Conservation (phyloP, 495 filamentous ascomycete genomes). For the Hypomontagnella monticulosa region DNA sequence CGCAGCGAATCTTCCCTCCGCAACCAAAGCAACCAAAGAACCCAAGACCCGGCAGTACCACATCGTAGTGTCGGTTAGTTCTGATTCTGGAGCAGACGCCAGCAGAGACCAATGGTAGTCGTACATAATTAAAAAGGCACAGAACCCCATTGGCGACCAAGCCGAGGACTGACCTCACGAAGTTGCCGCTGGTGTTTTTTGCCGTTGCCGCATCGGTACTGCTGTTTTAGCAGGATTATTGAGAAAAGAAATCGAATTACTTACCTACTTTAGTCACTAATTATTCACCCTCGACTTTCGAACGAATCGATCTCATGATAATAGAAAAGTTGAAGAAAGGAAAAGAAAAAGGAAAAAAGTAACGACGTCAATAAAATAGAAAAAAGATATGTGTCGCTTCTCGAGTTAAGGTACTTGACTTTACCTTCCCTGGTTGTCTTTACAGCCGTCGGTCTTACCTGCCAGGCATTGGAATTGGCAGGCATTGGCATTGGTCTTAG, state of each 20-base stretch:
- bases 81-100: conserved; percentile 17
- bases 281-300: background rate
- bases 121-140: conserved; percentile 41
- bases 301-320: background rate
- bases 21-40: conserved; percentile 23
- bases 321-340: conserved; percentile 9
- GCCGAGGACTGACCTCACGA: conserved; percentile 28
- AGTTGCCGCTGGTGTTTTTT: conserved; percentile 8
- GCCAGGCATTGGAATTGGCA: too few species aligned
- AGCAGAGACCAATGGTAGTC: conserved; percentile 11
- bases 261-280: background rate
- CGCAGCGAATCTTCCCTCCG: conserved; percentile 39
- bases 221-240: background rate
- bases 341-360: conserved; percentile 13
- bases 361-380: too few species aligned
- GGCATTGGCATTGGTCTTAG: too few species aligned
- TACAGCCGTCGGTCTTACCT: too few species aligned
- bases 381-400: too few species aligned
- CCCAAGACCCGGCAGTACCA: conserved; percentile 35
- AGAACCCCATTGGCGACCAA: conserved; percentile 38
- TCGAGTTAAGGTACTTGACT: too few species aligned
- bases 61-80: conserved; percentile 33
- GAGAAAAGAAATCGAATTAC: background rate
- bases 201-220: background rate
- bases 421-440: too few species aligned